A percentile compares a stretch with the other conserved stretches of the same genome.
Evolutionary conservation across 2,329 filamentous ascomycete genomes (phyloP).

Genomic region (Xylaria sp.): DNA sequence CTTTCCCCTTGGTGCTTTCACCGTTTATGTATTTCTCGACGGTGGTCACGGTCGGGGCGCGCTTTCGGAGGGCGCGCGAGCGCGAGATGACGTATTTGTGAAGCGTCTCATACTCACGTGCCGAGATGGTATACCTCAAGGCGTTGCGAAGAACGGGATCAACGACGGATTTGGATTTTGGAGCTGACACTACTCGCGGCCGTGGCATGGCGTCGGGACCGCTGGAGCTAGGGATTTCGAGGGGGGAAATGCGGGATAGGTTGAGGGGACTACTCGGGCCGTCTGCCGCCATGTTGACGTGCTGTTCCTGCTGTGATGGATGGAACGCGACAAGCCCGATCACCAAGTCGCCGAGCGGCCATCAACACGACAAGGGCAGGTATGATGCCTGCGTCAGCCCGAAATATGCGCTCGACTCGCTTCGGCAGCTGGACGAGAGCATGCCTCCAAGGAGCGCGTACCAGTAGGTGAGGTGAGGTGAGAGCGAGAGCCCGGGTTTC

Average conservation of each 20-base stretch:
- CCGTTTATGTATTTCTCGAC: slow-evolving; percentile 66
- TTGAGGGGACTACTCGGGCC: slow-evolving; percentile 40
- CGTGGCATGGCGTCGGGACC: slow-evolving; percentile 37
- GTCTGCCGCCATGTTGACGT: slow-evolving; percentile 39
- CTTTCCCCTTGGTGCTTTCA: slow-evolving; percentile 45
- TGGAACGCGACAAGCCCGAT: slow-evolving; percentile 11
- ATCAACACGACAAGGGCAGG: slow-evolving; percentile 12
- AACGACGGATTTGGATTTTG: slow-evolving; percentile 49
- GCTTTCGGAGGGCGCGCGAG: slow-evolving; percentile 67
- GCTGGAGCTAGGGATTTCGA: slow-evolving; percentile 40
- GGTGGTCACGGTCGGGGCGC: slow-evolving; percentile 65
- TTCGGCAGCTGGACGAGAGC: slow-evolving; percentile 5
- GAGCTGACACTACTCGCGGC: slow-evolving; percentile 40
- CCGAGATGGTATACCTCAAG: slow-evolving; percentile 85
- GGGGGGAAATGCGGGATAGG: slow-evolving; percentile 38
- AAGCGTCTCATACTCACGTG: slow-evolving; percentile 85
- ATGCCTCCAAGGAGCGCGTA: slow-evolving; percentile 9
- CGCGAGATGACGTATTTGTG: slow-evolving; percentile 86
- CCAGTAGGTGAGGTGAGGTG: background rate
- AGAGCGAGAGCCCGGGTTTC: background rate
- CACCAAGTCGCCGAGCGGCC: slow-evolving; percentile 1
- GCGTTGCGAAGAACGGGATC: slow-evolving; percentile 86
- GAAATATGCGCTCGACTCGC: background rate
- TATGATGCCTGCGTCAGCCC: background rate
- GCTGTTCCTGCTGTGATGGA: background rate